These are phyloP conservation scores for Populus euphratica DNA, from an alignment of 345 rosid genomes.

Conservation along the genomic window DNA sequence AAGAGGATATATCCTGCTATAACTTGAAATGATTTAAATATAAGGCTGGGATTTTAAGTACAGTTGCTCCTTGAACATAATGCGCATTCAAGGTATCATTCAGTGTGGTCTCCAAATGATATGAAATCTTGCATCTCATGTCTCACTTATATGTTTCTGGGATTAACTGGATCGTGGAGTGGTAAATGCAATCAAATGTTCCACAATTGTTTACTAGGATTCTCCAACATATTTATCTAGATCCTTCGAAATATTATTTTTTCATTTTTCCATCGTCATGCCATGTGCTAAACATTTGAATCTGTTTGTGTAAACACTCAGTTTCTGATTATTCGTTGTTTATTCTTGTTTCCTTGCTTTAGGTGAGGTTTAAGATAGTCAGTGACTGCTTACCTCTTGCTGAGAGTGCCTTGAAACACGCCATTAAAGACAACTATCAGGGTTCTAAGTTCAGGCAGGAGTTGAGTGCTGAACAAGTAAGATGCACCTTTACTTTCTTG, in stretches of 20 bases:
- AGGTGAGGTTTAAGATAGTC: conserved; percentile 33
- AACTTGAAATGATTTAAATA: background rate
- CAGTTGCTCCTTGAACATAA: background rate
- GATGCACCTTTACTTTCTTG: background rate
- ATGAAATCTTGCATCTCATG: background rate
- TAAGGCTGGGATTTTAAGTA: background rate
- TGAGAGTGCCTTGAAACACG: conserved; percentile 28
- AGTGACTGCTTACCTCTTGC: conserved; percentile 36
- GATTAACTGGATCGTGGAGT: background rate
- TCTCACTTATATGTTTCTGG: background rate
- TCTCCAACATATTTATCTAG: background rate
- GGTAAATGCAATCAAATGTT: background rate
- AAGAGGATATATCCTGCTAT: background rate
- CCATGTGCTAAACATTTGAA: background rate
- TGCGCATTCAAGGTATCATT: background rate
- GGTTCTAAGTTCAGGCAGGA: conserved; percentile 34
- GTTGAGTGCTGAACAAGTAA: conserved; percentile 27
- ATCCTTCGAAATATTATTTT: background rate
- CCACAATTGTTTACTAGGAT: background rate
- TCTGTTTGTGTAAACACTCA: background rate
- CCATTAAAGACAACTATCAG: conserved; percentile 30
- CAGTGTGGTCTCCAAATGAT: background rate
- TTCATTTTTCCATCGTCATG: background rate
- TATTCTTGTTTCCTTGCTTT: background rate
- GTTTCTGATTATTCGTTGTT: background rate